phyloP scores from a whole-genome alignment of 2,329 filamentous ascomycete genomes.

The Fusarium buxicola region DNA sequence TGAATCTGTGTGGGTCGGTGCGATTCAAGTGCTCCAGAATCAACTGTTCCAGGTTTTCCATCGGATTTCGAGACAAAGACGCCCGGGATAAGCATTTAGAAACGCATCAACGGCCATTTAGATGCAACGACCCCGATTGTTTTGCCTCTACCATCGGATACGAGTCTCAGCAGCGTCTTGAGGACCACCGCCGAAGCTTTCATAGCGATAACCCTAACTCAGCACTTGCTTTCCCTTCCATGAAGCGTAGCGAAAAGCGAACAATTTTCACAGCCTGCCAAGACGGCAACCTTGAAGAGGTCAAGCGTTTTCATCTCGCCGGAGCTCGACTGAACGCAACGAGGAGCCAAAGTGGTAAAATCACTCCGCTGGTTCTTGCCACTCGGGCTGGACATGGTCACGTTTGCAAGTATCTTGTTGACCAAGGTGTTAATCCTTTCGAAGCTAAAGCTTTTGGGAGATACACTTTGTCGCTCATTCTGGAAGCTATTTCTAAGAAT shows the following conservation, averaged over 20 bases:
- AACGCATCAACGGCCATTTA: rapidly evolving
- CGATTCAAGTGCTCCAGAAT: not conserved
- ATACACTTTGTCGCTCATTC: not conserved
- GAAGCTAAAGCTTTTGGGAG: too few relatives aligned
- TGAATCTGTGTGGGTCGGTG: rapidly evolving
- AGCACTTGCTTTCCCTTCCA: rapidly evolving
- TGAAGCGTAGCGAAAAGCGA: rapidly evolving
- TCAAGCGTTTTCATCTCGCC: not conserved
- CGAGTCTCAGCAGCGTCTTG: rapidly evolving
- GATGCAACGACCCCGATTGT: rapidly evolving
- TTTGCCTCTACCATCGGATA: rapidly evolving
- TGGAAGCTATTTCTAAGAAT: not conserved
- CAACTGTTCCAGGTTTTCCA: not conserved
- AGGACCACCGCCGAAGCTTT: not conserved
- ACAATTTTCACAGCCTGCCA: not conserved
- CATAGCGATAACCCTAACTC: rapidly evolving
- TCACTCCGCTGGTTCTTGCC: not conserved
- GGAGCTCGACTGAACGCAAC: not conserved
- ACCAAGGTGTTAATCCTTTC: rapidly evolving
- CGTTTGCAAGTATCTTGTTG: not conserved
- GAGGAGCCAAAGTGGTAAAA: rapidly evolving
- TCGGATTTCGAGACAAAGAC: rapidly evolving
- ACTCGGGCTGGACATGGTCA: not conserved
- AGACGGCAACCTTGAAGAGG: rapidly evolving
- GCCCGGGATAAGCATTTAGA: rapidly evolving